These are phyloP conservation scores for Penstemon newberryi DNA, from an alignment of 257 asterid genomes.

Conservation along the genomic window DNA sequence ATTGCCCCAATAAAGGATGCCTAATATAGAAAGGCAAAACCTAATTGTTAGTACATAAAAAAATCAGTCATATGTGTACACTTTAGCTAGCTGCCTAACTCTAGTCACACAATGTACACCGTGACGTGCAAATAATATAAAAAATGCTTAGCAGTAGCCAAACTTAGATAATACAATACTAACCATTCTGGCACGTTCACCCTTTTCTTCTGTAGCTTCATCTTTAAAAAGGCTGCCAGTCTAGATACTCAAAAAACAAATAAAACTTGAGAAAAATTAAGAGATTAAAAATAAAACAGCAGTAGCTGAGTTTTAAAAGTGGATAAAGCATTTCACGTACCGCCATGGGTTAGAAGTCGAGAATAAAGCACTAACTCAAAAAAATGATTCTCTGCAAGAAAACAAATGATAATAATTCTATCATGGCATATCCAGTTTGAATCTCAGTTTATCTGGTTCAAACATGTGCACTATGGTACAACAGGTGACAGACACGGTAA, in stretches of 20 bases:
- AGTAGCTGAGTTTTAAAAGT: conserved; percentile 12
- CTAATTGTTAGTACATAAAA: conserved; percentile 22
- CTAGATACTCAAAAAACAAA: conserved; percentile 33
- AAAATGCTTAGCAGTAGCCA: neutral
- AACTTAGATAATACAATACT: conserved; percentile 27
- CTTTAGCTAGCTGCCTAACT: neutral
- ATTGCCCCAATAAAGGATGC: conserved; percentile 95
- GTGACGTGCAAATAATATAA: neutral
- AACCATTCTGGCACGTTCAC: conserved; percentile 96
- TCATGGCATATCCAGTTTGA: neutral
- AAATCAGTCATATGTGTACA: neutral
- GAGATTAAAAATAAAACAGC: neutral
- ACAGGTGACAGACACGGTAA: too few species aligned
- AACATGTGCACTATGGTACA: too few species aligned
- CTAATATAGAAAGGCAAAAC: conserved; percentile 35
- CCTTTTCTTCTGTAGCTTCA: conserved; percentile 97
- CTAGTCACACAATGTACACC: conserved; percentile 6
- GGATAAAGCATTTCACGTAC: conserved; percentile 28
- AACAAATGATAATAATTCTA: neutral
- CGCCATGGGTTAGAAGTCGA: conserved; percentile 33
- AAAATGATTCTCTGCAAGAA: conserved; percentile 19
- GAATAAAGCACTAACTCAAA: conserved; percentile 13
- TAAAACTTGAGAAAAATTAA: neutral
- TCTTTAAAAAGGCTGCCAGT: conserved; percentile 67
- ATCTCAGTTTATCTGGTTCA: too few species aligned